These are phyloP conservation scores for Fraxinus excelsior DNA, from an alignment of 257 asterid genomes.

Conservation along the genomic window DNA sequence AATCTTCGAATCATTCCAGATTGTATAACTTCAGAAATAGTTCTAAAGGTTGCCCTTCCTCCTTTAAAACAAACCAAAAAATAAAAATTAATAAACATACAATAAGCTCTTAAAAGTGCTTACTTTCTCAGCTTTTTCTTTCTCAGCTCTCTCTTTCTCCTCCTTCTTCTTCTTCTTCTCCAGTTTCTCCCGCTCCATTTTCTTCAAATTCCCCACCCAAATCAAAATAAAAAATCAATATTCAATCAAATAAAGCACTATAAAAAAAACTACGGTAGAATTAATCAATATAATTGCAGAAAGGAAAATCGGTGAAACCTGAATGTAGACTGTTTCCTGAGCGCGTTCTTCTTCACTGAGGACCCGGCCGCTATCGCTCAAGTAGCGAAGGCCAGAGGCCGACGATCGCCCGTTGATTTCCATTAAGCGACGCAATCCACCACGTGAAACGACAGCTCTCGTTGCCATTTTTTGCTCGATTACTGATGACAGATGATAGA, in stretches of 20 bases:
- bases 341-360: constrained; percentile 91
- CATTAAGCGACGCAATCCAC: constrained; percentile 32
- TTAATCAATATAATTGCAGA: neutral
- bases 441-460: constrained; percentile 31
- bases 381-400: constrained; percentile 45
- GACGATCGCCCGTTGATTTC: constrained; percentile 27
- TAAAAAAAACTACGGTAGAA: neutral
- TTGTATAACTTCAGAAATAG: neutral
- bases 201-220: constrained; percentile 39
- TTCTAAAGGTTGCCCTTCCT: neutral
- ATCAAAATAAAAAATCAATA: neutral
- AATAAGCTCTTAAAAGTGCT: neutral
- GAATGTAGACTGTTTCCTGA: constrained; percentile 66
- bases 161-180: constrained; percentile 70
- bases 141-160: constrained; percentile 64
- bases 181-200: constrained; percentile 78
- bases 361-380: constrained; percentile 68
- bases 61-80: neutral
- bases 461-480: constrained; percentile 20
- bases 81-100: neutral
- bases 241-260: neutral
- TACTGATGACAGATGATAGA: neutral
- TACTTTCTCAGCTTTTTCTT: constrained; percentile 66
- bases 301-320: constrained; percentile 41
- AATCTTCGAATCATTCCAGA: neutral